phyloP scores from a whole-genome alignment of 2,329 filamentous ascomycete species.

The Trichophyton schoenleinii region DNA sequence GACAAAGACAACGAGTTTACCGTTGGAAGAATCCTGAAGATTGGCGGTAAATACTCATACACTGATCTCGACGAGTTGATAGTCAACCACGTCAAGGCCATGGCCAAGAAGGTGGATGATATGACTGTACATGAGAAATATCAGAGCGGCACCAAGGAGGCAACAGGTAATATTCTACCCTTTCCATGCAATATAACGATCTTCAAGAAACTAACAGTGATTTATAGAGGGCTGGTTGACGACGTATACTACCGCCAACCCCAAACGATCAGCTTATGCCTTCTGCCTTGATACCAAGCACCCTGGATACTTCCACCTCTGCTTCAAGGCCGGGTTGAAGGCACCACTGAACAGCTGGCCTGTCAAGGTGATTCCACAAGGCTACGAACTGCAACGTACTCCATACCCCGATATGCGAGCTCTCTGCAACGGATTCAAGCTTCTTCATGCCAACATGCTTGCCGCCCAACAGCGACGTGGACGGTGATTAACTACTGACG shows the following conservation, averaged over 20 bases:
- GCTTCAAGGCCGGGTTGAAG: constrained; percentile 79
- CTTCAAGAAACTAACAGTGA: not conserved
- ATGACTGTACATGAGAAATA: constrained; percentile 92
- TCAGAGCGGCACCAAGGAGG: constrained; percentile 63
- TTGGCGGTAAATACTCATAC: constrained; percentile 82
- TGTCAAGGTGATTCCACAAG: constrained; percentile 84
- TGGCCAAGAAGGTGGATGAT: constrained; percentile 95
- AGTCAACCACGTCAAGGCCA: constrained; percentile 90
- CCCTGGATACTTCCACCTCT: constrained; percentile 88
- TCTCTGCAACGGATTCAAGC: constrained; percentile 93
- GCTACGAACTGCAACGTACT: constrained; percentile 78
- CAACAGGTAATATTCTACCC: constrained; percentile 59
- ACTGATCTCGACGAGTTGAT: constrained; percentile 95
- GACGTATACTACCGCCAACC: constrained; percentile 92
- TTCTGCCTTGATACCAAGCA: constrained; percentile 91
- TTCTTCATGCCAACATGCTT: constrained; percentile 59
- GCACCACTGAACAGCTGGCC: constrained; percentile 65
- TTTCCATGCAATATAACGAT: not conserved
- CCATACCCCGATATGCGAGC: constrained; percentile 91
- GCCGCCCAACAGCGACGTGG: constrained; percentile 13
- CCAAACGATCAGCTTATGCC: constrained; percentile 80
- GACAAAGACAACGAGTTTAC: constrained; percentile 97
- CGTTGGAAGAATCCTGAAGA: constrained; percentile 71
- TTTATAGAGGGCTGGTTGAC: constrained; percentile 78
- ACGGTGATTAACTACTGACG: not conserved